Conservation (phyloP, 208 protist species). For the Naegleria fowleri region DNA sequence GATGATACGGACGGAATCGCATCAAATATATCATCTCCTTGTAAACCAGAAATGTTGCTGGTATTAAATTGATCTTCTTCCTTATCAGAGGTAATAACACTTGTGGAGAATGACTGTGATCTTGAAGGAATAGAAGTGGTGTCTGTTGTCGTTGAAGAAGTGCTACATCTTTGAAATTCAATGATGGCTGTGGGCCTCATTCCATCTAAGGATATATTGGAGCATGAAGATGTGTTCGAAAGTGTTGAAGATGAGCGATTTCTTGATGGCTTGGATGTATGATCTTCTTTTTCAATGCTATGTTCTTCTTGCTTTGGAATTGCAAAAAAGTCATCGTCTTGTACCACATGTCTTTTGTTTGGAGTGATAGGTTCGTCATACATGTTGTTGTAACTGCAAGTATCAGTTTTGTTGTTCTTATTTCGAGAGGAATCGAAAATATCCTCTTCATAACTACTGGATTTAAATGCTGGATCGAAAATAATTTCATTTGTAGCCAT, state of each 20-base stretch:
- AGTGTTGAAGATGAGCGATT: no score
- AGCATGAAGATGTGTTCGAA: neutral
- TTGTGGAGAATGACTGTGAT: neutral
- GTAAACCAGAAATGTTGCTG: neutral
- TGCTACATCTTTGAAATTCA: neutral
- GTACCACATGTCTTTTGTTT: neutral
- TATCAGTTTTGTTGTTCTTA: neutral
- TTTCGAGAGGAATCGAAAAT: neutral
- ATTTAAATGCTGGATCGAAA: neutral
- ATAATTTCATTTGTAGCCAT: neutral
- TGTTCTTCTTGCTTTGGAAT: neutral
- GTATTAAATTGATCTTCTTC: neutral
- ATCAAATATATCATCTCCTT: neutral
- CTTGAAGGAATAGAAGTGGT: neutral
- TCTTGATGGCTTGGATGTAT: neutral
- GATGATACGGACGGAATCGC: neutral
- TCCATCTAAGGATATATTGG: neutral
- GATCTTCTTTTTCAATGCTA: neutral
- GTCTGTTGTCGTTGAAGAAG: no score
- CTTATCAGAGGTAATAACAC: neutral
- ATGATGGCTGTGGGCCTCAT: neutral
- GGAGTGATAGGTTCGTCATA: neutral
- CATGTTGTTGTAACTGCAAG: neutral
- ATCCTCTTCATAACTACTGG: neutral
- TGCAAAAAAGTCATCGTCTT: neutral